phyloP scores from a whole-genome alignment of 2,329 filamentous ascomycete species.

The Scorias spongiosa region DNA sequence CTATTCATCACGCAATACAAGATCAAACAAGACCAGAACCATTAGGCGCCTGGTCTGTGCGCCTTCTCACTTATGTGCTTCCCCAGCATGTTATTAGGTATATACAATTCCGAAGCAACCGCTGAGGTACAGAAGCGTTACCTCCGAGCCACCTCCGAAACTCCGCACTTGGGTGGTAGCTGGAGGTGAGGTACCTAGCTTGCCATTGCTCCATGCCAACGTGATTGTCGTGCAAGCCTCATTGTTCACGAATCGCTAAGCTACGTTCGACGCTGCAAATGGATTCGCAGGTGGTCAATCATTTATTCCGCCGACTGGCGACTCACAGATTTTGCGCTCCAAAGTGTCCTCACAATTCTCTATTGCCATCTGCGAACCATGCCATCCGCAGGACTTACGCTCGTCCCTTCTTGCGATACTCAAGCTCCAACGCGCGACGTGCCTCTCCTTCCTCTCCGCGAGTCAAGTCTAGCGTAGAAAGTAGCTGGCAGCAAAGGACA shows the following conservation, averaged over 20 bases:
- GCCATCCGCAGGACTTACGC: slow-evolving; percentile 32
- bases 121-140: no score
- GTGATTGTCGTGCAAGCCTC: background rate
- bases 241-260: background rate
- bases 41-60: background rate
- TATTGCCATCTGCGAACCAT: slow-evolving; percentile 29
- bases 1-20: no score
- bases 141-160: background rate
- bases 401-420: slow-evolving; percentile 16
- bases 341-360: background rate
- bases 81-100: background rate
- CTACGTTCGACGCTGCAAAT: slow-evolving; percentile 30
- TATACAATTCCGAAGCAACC: no score
- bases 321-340: slow-evolving; percentile 40
- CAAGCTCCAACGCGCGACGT: slow-evolving; percentile 3
- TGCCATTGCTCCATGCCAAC: no score
- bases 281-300: slow-evolving; percentile 67
- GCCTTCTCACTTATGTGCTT: background rate
- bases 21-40: no score
- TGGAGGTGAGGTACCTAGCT: no score
- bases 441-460: slow-evolving; percentile 5
- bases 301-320: slow-evolving; percentile 76
- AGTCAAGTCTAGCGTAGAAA: slow-evolving; percentile 39
- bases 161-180: background rate
- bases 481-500: slow-evolving; percentile 73